phyloP scores from a whole-genome alignment of 306 rosid species.

The Rosa multiflora region DNA sequence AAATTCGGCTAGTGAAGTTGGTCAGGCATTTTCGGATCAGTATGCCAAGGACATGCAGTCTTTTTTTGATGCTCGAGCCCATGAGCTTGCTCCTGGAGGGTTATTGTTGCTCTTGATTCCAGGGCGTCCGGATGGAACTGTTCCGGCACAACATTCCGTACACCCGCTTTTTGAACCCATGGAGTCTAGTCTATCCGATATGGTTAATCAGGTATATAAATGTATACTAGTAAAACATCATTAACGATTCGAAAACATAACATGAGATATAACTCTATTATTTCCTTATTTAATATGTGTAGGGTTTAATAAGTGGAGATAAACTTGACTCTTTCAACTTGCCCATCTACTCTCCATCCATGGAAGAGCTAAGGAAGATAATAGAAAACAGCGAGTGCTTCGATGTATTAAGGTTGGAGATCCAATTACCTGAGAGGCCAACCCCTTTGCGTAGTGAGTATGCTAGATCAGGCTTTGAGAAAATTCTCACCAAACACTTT shows the following conservation, averaged over 20 bases:
- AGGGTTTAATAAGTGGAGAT: conserved; percentile 12
- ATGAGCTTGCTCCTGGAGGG: conserved; percentile 27
- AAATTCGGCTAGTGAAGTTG: conserved; percentile 1
- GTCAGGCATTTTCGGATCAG: conserved; percentile 21
- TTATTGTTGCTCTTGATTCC: not conserved
- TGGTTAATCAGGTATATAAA: conserved; percentile 12
- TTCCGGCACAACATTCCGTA: not conserved
- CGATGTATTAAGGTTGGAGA: not conserved
- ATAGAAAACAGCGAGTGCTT: not conserved
- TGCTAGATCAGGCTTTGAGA: conserved; percentile 5
- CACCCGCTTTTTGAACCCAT: not conserved
- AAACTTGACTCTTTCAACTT: conserved; percentile 22
- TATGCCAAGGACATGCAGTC: conserved; percentile 5
- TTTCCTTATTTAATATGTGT: not conserved
- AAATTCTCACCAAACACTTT: not conserved
- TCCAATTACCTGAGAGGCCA: not conserved
- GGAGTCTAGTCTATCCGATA: conserved; percentile 12
- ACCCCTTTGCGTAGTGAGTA: not conserved
- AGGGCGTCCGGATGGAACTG: not conserved
- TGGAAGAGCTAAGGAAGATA: not conserved
- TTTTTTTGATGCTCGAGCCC: not conserved
- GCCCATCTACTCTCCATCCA: conserved; percentile 17
- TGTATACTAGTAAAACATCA: too few species aligned
- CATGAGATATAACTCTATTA: too few species aligned
- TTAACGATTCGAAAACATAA: too few species aligned